phyloP scores from a whole-genome alignment of 352 stramenopile species.

The Phytophthora sp. region DNA sequence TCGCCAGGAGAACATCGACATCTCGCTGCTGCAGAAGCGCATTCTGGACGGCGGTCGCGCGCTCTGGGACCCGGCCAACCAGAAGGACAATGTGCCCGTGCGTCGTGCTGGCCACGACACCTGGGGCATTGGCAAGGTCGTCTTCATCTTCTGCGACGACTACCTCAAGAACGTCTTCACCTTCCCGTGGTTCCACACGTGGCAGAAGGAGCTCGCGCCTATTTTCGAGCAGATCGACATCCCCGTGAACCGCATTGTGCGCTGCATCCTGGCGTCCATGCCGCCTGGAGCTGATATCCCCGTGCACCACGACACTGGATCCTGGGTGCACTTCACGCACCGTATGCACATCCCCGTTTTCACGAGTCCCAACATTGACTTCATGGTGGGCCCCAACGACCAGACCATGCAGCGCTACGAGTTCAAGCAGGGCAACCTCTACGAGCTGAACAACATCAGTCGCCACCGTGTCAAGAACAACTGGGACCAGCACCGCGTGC shows the following conservation, averaged over 20 bases:
- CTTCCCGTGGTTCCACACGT: constrained; percentile 94
- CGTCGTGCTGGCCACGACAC: constrained; percentile 95
- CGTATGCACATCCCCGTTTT: constrained; percentile 97
- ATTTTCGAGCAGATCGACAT: constrained; percentile 93
- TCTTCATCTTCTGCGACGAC: constrained; percentile 99
- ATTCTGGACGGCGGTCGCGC: constrained; percentile 47
- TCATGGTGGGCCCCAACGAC: constrained; percentile 84
- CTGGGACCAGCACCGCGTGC: constrained; percentile 90
- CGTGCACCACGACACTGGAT: constrained; percentile 97
- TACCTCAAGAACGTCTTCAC: constrained; percentile 96
- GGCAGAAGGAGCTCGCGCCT: constrained; percentile 74
- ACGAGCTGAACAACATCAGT: constrained; percentile 99
- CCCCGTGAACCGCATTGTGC: constrained; percentile 84
- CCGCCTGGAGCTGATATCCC: constrained; percentile 95
- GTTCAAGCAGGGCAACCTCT: constrained; percentile 94
- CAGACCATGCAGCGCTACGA: constrained; percentile 89
- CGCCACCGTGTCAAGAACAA: constrained; percentile 96
- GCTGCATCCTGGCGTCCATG: constrained; percentile 96
- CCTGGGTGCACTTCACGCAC: constrained; percentile 96
- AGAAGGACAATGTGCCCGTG: constrained; percentile 92
- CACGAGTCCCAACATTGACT: constrained; percentile 82
- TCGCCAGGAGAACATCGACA: constrained; percentile 67
- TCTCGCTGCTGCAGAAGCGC: constrained; percentile 64
- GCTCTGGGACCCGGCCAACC: constrained; percentile 74
- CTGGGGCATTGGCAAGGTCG: constrained; percentile 98